Evolutionary conservation across 2,329 filamentous ascomycete genomes (phyloP).

Genomic region (Xylariales sp.): DNA sequence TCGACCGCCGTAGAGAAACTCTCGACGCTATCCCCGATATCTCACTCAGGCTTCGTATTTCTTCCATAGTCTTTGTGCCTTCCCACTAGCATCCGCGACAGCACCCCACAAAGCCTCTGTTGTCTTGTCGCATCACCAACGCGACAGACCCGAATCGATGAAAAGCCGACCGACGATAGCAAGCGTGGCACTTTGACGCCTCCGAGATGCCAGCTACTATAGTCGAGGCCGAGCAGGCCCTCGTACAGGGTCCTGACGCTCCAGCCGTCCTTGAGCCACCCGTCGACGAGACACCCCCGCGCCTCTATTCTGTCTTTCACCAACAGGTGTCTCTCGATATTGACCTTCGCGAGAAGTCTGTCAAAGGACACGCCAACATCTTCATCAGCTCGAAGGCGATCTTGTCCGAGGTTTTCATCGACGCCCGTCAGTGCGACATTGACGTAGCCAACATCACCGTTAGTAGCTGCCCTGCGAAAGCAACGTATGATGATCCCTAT

Average conservation of each 20-base stretch:
- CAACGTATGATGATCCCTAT: constrained; percentile 61
- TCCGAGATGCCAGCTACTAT: constrained; percentile 26
- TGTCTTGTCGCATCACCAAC: no score
- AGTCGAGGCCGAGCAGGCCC: constrained; percentile 21
- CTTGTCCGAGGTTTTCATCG: constrained; percentile 53
- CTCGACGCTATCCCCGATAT: no score
- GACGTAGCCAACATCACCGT: constrained; percentile 50
- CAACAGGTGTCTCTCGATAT: constrained; percentile 88
- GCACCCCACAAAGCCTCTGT: no score
- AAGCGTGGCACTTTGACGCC: constrained; percentile 3
- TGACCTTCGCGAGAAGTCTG: constrained; percentile 69
- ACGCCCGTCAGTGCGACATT: constrained; percentile 59
- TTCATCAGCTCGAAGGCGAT: constrained; percentile 61
- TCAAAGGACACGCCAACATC: constrained; percentile 78
- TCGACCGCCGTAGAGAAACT: no score
- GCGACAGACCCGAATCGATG: no score
- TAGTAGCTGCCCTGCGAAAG: constrained; percentile 38
- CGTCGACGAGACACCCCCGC: constrained; percentile 26
- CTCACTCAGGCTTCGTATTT: no score
- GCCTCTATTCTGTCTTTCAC: constrained; percentile 58
- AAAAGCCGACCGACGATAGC: constrained; percentile 9
- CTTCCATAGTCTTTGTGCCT: no score
- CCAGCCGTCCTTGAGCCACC: constrained; percentile 25
- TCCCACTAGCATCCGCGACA: no score
- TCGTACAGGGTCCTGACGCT: constrained; percentile 14